Conservation (phyloP, 1,284 basidiomycete genomes). For the Xerocomus cyaneibrunnescens region DNA sequence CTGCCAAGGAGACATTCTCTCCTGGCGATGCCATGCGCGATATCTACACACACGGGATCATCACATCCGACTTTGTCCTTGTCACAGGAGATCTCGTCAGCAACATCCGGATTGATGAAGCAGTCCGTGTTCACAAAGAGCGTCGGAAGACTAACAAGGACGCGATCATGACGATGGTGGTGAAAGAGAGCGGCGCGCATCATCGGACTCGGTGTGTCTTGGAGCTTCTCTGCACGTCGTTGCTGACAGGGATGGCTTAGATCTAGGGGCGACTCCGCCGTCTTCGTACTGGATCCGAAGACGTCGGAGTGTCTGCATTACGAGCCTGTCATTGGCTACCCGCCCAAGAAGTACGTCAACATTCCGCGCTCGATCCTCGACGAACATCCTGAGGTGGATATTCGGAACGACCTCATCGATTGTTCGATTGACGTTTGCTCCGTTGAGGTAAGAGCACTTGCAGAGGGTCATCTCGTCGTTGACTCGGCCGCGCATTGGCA, state of each 20-base stretch:
- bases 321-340: constrained; percentile 67
- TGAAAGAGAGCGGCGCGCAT: constrained; percentile 71
- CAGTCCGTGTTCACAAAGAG: constrained; percentile 88
- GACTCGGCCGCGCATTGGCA: constrained; percentile 31
- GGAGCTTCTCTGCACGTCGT: neutral
- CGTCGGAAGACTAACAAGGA: constrained; percentile 87
- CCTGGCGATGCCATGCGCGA: constrained; percentile 97
- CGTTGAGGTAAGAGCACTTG: constrained; percentile 59
- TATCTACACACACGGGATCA: constrained; percentile 90
- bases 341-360: constrained; percentile 53
- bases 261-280: constrained; percentile 66
- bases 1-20: constrained; percentile 85
- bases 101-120: constrained; percentile 88
- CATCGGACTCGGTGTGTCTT: constrained; percentile 70
- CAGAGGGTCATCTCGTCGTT: neutral
- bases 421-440: constrained; percentile 92
- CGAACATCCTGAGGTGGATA: constrained; percentile 72
- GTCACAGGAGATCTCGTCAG: constrained; percentile 94
- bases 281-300: constrained; percentile 72
- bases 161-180: constrained; percentile 95
- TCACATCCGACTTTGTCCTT: constrained; percentile 92
- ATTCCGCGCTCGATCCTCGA: constrained; percentile 72
- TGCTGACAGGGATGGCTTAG: constrained; percentile 38
- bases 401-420: constrained; percentile 86
- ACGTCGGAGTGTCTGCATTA: constrained; percentile 81